These are phyloP conservation scores for Penicillium sumatraense DNA, from an alignment of 2,329 filamentous ascomycete species.

Conservation along the genomic window DNA sequence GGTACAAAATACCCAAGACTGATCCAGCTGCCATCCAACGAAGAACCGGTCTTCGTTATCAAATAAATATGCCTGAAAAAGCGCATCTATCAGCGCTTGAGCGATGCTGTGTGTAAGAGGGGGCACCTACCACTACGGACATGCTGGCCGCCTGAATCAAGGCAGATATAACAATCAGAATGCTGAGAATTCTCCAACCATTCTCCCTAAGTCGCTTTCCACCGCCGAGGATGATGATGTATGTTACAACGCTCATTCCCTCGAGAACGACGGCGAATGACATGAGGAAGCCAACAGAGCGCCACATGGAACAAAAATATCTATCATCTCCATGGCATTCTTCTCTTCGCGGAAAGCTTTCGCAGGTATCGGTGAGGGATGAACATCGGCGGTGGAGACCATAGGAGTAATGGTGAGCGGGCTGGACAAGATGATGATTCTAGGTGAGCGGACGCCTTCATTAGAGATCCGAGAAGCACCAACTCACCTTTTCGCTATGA, in stretches of 20 bases:
- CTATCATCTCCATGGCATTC: conserved; percentile 70
- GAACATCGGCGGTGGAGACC: conserved; percentile 84
- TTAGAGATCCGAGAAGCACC: not conserved
- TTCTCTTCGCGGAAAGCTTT: conserved; percentile 66
- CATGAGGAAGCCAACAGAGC: conserved; percentile 84
- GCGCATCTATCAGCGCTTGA: conserved; percentile 6
- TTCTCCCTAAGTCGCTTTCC: conserved; percentile 78
- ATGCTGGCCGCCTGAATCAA: conserved; percentile 76
- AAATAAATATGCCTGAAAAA: conserved; percentile 73
- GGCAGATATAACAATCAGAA: conserved; percentile 68
- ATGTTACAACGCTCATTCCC: conserved; percentile 78
- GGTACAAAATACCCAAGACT: conserved; percentile 75
- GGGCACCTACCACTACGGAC: conserved; percentile 74
- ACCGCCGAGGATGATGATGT: conserved; percentile 75
- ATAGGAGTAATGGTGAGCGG: conserved; percentile 66
- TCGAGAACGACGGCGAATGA: conserved; percentile 82
- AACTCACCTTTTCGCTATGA: conserved; percentile 47
- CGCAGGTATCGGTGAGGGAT: conserved; percentile 61
- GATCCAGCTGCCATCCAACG: conserved; percentile 79
- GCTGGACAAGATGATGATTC: conserved; percentile 23
- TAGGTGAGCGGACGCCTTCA: not conserved
- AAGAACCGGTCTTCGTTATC: conserved; percentile 84
- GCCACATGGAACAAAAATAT: conserved; percentile 91
- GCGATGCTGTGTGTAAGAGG: not conserved
- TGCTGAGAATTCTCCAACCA: conserved; percentile 78